These are phyloP conservation scores for Geotrichum citri-aurantii DNA, from an alignment of 1,139 yeast species.

Conservation along the genomic window DNA sequence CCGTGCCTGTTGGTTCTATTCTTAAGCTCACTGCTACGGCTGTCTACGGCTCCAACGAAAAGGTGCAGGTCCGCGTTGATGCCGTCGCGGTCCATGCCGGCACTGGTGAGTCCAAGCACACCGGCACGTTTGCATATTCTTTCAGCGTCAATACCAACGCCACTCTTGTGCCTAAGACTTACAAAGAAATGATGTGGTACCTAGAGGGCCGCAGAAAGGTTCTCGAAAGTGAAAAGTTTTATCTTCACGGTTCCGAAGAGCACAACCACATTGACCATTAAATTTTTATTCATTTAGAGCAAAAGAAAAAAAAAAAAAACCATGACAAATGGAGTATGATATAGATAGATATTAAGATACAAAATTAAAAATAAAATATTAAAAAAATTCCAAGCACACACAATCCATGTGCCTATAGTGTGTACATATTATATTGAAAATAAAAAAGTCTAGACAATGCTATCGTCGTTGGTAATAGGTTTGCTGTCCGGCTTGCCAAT, in stretches of 20 bases:
- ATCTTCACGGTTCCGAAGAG: background rate
- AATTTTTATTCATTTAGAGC: too few species aligned
- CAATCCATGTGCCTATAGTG: background rate
- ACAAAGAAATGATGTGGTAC: conserved; percentile 1
- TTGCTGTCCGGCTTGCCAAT: background rate
- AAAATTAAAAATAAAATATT: too few species aligned
- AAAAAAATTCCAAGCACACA: too few species aligned
- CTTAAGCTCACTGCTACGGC: background rate
- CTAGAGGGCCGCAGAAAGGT: background rate
- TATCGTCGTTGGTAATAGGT: background rate
- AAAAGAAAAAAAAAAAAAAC: too few species aligned
- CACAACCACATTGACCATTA: background rate
- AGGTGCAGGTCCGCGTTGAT: conserved; percentile 2
- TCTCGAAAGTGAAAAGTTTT: conserved; percentile 1
- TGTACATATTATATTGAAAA: too few species aligned
- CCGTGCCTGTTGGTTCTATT: conserved; percentile 2
- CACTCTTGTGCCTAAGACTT: background rate
- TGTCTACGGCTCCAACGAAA: background rate
- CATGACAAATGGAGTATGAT: too few species aligned
- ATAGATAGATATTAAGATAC: too few species aligned
- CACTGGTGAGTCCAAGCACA: background rate
- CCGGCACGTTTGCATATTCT: conserved; percentile 3
- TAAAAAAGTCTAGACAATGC: background rate
- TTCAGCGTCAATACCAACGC: background rate
- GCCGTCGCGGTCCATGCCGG: background rate